Evolutionary conservation across 768 basidiomycete species (phyloP).

Genomic region (Tricholoma terreum): DNA sequence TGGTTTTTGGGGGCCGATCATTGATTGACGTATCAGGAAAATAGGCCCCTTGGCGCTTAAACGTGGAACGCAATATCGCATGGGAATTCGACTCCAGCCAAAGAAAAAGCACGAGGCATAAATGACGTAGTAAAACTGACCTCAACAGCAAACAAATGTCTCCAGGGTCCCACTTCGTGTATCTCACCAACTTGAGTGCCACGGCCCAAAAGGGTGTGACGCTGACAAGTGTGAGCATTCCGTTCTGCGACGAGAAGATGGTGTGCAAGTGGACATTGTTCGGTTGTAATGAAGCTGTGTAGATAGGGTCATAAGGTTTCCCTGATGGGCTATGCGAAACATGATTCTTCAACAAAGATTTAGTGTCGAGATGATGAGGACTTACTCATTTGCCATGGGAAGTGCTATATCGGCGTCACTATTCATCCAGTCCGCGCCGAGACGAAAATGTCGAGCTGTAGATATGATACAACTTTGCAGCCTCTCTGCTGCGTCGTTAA

Average conservation of each 20-base stretch:
- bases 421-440: slow-evolving; percentile 77
- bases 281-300: slow-evolving; percentile 45
- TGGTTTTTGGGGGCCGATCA: no score
- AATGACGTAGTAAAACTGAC: slow-evolving; percentile 31
- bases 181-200: slow-evolving; percentile 69
- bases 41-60: neutral
- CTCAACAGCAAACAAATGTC: slow-evolving; percentile 70
- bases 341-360: neutral
- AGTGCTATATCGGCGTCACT: slow-evolving; percentile 69
- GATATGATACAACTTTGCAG: slow-evolving; percentile 53
- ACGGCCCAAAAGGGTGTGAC: slow-evolving; percentile 73
- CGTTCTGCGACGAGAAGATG: slow-evolving; percentile 53
- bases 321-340: slow-evolving; percentile 22
- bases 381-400: slow-evolving; percentile 63
- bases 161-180: slow-evolving; percentile 55
- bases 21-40: neutral
- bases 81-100: no score
- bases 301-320: slow-evolving; percentile 57
- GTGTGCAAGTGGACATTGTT: slow-evolving; percentile 55
- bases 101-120: no score
- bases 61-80: neutral
- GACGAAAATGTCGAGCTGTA: slow-evolving; percentile 47
- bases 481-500: slow-evolving; percentile 51
- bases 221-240: slow-evolving; percentile 48
- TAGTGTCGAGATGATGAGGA: slow-evolving; percentile 11